Conservation (phyloP, 169 alveolate genomes). For the Plasmodium inui region DNA sequence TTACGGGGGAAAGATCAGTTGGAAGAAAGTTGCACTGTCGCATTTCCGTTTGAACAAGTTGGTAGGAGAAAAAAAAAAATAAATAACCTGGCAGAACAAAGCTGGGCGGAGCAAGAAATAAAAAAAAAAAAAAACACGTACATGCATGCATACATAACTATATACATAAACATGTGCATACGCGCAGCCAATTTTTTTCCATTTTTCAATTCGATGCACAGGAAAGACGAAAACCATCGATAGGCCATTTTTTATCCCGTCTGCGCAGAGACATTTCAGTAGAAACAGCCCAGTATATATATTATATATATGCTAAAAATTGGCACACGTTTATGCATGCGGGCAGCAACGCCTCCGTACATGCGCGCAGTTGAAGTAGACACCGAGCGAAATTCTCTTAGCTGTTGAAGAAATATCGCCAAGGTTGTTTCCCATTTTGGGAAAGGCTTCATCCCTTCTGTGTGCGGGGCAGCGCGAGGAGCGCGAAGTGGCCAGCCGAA, state of each 20-base stretch:
- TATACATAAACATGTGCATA: neutral
- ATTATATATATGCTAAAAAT: neutral
- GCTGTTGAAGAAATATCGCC: neutral
- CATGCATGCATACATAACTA: neutral
- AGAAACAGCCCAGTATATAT: neutral
- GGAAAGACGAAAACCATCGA: neutral
- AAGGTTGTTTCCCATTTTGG: neutral
- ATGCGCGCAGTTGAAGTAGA: neutral
- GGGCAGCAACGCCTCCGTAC: neutral
- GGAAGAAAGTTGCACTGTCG: neutral
- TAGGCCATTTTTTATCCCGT: neutral
- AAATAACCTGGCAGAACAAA: neutral
- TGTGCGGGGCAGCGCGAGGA: neutral
- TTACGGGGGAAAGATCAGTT: neutral
- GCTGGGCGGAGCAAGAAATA: neutral
- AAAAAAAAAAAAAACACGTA: neutral
- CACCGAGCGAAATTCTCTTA: neutral
- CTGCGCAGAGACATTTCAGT: neutral
- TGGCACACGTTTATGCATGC: neutral
- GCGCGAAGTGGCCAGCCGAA: neutral
- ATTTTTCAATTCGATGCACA: neutral
- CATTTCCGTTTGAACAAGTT: neutral
- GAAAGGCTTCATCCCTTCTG: neutral
- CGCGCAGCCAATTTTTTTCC: neutral
- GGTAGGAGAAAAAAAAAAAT: neutral